Evolutionary conservation across 192 early-diverging fungal species (phyloP), one percentile per base, ranked within the genome.

Genomic region (Backusella luteola): DNA sequence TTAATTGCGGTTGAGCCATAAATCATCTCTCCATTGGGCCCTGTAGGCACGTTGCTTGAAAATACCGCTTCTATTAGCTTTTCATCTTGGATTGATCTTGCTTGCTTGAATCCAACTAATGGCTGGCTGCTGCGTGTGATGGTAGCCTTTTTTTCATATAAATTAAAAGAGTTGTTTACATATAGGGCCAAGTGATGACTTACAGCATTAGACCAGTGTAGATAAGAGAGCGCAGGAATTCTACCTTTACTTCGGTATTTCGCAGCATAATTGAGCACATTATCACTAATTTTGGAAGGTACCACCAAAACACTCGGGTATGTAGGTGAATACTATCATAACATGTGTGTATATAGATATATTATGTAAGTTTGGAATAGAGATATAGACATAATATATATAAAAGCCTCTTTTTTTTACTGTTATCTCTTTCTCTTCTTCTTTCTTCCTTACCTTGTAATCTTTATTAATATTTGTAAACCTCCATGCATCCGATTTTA

Each of bases 71-170:
- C 96, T 26, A 98, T 90, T 12, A 99, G 85, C 83, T 96, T 97
- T 78, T 99, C 98, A 77, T 99, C 98, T 83, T 99, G 98, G 67
- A 96, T 91, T 4, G 96, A 97, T 36, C 98, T 88, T 73, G 93
- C 94, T 79, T 96, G 94, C 76, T 94, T 94, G 19, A 99, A 87
- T 1, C 98, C 98, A 35, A 96, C 95, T 88, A 99, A 91, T 1
- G 97, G 97, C 80, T 99, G 97, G 74, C 93, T 92, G 9, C 92
- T 94, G 32, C 97, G 90, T 38, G 97, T 97, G 75, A 99, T 96
- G 29, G 95, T 91, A 34, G 93, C 92, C 87, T 32, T 32, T 32
- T 32, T 75, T 26, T 19, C 49, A 38, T n/a, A 71, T n/a, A 46
- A 17, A 36, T 74, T 29, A 34, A 63, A 34, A 19, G 19, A 8